Evolutionary conservation across 192 early-diverging fungal genomes (phyloP), one percentile per base, ranked within the genome.

Genomic region (Entomortierella beljakovae): DNA sequence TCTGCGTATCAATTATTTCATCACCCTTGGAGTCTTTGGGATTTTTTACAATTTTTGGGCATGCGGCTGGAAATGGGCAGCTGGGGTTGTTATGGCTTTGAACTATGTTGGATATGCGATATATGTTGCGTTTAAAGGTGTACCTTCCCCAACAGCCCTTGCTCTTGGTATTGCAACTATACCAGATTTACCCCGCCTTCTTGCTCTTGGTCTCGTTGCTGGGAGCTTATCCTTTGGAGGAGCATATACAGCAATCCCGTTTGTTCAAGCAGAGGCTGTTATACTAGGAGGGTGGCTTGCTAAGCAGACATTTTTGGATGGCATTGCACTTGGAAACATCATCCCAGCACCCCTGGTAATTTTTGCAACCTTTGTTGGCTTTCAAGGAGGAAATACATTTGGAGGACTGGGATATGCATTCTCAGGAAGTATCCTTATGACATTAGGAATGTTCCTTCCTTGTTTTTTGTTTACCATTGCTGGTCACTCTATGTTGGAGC

Each of bases 191-290:
- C 84, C 84, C 0, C 80, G 74, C 40, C 65, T 89, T 40, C 76
- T 81, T 35, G 87, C 62, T 1, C 56, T 88, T n/a, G 87, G 87
- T 13, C 29, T 88, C 2, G 50, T 88, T 25, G 77, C 77, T 2
- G 87, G 87, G 3, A 61, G 64, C n/a, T 38, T 88, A 8, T 82
- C 81, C 25, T 88, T 88, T 61, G 87, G 87, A 38, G 87, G 87
- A 15, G 87, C 87, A 0, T 88, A 88, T 57, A 89, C 87, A 22
- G 43, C 82, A 22, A 89, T 88, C 25, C 87, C 87, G 16, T 87
- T 88, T 51, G 58, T 89, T 5, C 59, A 85, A 77, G 84, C 86
- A 28, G 86, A 87, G 64, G 86, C 86, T 28, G 83, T 85, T n/a
- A 57, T 84, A 34, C 57, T 87, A 15, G 86, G 86, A 1, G 72